Evolutionary conservation across 2,329 filamentous ascomycete species (phyloP), one percentile per base, ranked within the genome.

Genomic region (Monosporascus sp.): DNA sequence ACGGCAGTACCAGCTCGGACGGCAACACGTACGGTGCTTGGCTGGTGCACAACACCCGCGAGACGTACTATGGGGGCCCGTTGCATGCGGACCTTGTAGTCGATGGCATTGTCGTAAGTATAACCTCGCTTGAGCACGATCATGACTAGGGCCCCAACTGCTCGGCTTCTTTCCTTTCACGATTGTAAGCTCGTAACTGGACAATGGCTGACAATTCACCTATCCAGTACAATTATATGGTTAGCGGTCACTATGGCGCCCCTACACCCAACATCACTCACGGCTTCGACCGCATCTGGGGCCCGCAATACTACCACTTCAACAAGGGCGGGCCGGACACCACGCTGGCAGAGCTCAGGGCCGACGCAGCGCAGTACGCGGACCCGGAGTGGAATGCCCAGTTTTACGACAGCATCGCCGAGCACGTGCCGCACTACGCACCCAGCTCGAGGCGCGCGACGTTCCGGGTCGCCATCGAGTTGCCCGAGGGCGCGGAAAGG

Each of bases 271-370:
- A 85, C 56, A 84, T 87, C 57, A 84, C 80, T 0, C 65, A 81
- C 54, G 83, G 83, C 0, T 85, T 85, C 55, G 83, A 86, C 58
- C 73, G 82, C 3, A 86, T 82, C 0, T 85, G 83, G 61, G 83
- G 83, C 1, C 83, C 83, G 48, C 78, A 81, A 60, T 84, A 78
- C 58, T 87, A 80, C 60, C 73, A 84, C 62, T 87, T 86, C 72
- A 87, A 85, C 65, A 76, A 75, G 50, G 80, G 80, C 7, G 67
- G 72, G 1, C 67, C 71, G 0, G 71, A 73, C 5, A 71, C 74
- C 2, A 67, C 72, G 2, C 70, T 82, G 37, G 66, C 75, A 8
- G 71, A 73, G 4, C 72, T 84, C 1, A 73, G 81, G 18, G 68
- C 70, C 2, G 83, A 87, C 53, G 83, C 84, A 0, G 71, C 72